Base-by-base conservation (phyloP, 2,329 filamentous ascomycete species). In the Ceratocystis cacaofunesta region DNA sequence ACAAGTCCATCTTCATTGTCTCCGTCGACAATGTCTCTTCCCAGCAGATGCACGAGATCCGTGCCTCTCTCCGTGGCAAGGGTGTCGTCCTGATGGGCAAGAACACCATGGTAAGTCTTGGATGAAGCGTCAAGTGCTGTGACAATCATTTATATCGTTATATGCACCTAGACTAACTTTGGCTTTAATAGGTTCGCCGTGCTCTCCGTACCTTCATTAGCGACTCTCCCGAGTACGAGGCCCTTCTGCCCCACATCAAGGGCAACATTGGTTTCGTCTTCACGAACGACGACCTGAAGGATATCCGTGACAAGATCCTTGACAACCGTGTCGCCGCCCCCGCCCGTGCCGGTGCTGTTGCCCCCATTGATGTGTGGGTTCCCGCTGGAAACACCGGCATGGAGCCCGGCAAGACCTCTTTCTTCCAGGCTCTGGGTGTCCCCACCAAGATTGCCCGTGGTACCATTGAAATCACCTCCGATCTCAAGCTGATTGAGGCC, bases 1-100 rank as follows among this genome's bases (percentile, higher is more conserved):
- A 95, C 88, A 86, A 85, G 79, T 92, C 89, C 76, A 89, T 97
- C 83, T 97, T 99, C 90, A 92, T 99, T 79, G 92, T 96, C 79
- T 76, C 86, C 76, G 88, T 92, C 77, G 90, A 97, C 90, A 99
- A 97, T 99, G 94, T 99, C 86, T 90, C 88, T 79, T 99, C 94
- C 73, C 94, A 99, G 87, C 95, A 99, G 87, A 99, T 99, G 95
- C 94, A 99, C 90, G 94, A 99, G 86, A 97, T 99, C 79, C 89
- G 94, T 78, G 81, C 87, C 75, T 80, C 90, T 75, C 89, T 99
- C 78, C 92, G 94, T 78, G 88, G 87, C 70, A 81, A 95, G 80
- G 92, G 85, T 80, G 89, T 97, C 73, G 92, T 99, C 74, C 84
- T 99, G 81, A 97, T 97, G 94, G 94, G 92, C 78, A 97, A 96